Base-by-base conservation (phyloP, 1,139 yeast species). In the Hemisphaericaspora subhashii region DNA sequence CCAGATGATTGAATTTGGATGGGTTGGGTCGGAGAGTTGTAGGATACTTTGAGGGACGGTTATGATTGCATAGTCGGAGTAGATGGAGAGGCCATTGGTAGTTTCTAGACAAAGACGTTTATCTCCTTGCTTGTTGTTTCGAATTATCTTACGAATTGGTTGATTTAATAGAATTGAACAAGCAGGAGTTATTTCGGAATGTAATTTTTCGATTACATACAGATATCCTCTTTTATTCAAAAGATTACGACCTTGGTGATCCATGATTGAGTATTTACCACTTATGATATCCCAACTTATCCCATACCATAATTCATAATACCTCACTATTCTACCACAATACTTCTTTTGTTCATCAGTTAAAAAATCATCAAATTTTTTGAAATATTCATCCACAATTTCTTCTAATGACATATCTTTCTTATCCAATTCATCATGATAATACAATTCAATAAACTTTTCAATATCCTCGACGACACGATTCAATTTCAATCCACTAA, bases 271-370 rank as follows among this genome's bases (percentile, higher is more conserved):
- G 51, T 77, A 83, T 51, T 81, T 82, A 4, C 85, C 83, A 53
- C 95, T 84, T 50, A 83, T 70, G 24, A 61, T 55, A 29, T 76
- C 77, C 79, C 88, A 80, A 18, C 83, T 70, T 20, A 83, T 66
- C 0, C 95, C 96, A 55, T 80, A 86, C 92, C 95, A 87, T 26
- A 83, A 63, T 55, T 88, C 96, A 41, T 78, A 55, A 43, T 70
- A 70, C 47, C 95, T 63, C 26, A 77, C 60, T 44, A 74, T 55
- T 44, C 79, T 77, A 2, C 77, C 72, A 14, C 81, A 72, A 44
- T 70, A 68, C 27, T 57, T 54, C 22, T 68, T 67, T 54, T 86
- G 92, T 3, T 66, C 72, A 12, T 60, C 59, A 0, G 82, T 72
- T 28, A 86, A 57, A 22, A 81, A 55, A 20, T 65, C 59, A 17